Evolutionary conservation across 2,329 filamentous ascomycete genomes (phyloP).

Genomic region (Gliomastix tumulicola): DNA sequence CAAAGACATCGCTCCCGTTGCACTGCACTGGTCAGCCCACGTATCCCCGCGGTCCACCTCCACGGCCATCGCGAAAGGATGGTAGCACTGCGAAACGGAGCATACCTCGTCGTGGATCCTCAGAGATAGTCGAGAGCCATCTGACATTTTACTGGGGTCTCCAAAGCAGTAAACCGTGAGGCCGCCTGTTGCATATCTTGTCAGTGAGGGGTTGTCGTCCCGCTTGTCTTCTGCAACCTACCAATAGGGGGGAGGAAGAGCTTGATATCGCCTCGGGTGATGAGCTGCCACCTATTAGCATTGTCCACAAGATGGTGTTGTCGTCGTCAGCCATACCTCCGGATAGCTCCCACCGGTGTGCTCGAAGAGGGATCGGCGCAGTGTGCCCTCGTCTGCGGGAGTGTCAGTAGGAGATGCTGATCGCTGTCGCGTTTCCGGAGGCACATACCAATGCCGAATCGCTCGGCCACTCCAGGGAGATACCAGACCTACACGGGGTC

Average conservation of each 20-base stretch:
- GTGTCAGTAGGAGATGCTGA: too few species aligned
- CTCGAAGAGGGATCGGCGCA: constrained; percentile 85
- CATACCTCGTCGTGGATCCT: constrained; percentile 66
- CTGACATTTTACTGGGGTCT: constrained; percentile 87
- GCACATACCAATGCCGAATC: constrained; percentile 75
- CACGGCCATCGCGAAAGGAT: too few species aligned
- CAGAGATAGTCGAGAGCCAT: constrained; percentile 74
- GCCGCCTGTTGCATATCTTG: constrained; percentile 58
- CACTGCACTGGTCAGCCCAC: constrained; percentile 41
- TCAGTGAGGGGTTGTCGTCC: too few species aligned
- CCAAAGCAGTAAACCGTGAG: constrained; percentile 97
- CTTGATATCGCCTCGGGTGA: constrained; percentile 92
- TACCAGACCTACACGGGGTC: constrained; percentile 58
- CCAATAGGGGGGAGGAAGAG: constrained; percentile 91
- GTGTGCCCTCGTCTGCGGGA: constrained; percentile 67
- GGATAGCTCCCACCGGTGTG: constrained; percentile 95
- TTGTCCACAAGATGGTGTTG: background rate
- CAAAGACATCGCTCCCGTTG: constrained; percentile 96
- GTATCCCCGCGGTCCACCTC: too few species aligned
- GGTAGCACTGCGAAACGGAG: too few species aligned
- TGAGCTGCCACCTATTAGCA: constrained; percentile 45
- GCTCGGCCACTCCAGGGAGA: constrained; percentile 77
- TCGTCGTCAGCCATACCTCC: constrained; percentile 46
- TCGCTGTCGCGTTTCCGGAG: too few species aligned
- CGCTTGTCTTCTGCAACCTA: too few species aligned